phyloP scores from a whole-genome alignment of 176 grass and related monocot species.

The Eleusine coracana region DNA sequence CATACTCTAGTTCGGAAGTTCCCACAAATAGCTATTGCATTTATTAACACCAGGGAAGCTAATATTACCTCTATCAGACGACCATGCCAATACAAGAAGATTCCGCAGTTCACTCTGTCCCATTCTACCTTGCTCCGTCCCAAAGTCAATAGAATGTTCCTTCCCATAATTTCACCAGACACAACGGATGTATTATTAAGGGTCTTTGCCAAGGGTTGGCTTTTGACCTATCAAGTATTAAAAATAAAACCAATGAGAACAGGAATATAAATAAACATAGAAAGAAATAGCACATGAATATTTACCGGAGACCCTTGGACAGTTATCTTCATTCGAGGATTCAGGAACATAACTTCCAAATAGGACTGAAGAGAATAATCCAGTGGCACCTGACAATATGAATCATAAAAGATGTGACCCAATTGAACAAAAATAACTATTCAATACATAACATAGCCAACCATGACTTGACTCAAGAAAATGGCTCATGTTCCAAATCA shows the following conservation, averaged over 20 bases:
- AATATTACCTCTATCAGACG: constrained; percentile 77
- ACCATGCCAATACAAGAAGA: constrained; percentile 96
- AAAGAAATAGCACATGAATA: constrained; percentile 29
- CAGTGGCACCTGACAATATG: constrained; percentile 66
- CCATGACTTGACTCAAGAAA: not conserved
- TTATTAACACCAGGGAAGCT: not conserved
- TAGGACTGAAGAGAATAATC: constrained; percentile 91
- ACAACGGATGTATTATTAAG: constrained; percentile 79
- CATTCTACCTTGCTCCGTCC: constrained; percentile 83
- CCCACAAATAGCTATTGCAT: constrained; percentile 17
- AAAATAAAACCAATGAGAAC: not conserved
- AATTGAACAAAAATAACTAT: constrained; percentile 21
- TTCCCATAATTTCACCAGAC: constrained; percentile 67
- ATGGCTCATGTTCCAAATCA: constrained; percentile 21
- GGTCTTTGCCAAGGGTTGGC: constrained; percentile 64
- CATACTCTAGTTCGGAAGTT: not conserved
- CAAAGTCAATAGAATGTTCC: constrained; percentile 57
- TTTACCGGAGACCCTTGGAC: constrained; percentile 78
- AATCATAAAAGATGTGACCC: constrained; percentile 13
- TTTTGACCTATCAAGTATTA: constrained; percentile 64
- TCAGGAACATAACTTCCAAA: constrained; percentile 84
- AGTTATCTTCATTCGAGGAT: constrained; percentile 83
- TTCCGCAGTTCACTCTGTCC: constrained; percentile 77
- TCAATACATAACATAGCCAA: not conserved
- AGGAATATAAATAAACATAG: constrained; percentile 35